Evolutionary conservation across 352 stramenopile genomes (phyloP).

Genomic region (Phytophthora europaea): DNA sequence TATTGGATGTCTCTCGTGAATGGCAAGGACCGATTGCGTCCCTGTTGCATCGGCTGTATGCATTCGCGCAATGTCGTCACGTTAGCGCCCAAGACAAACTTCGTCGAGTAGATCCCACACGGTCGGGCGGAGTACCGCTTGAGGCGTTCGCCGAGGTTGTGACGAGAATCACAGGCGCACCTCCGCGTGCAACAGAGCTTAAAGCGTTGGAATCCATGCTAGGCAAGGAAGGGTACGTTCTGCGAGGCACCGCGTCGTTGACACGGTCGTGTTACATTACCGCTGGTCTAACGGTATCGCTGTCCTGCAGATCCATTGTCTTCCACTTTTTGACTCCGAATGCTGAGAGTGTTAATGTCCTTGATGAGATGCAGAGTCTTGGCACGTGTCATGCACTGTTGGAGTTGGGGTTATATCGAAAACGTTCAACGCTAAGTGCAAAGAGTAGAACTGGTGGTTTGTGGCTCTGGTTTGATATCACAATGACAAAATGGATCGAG

Average conservation of each 20-base stretch:
- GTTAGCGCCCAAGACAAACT: slow-evolving; percentile 43
- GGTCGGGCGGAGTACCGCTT: slow-evolving; percentile 26
- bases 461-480: slow-evolving; percentile 52
- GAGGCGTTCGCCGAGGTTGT: slow-evolving; percentile 29
- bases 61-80: slow-evolving; percentile 22
- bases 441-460: slow-evolving; percentile 36
- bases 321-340: slow-evolving; percentile 46
- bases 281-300: background rate
- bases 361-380: slow-evolving; percentile 37
- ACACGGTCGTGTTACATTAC: background rate
- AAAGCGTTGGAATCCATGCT: slow-evolving; percentile 36
- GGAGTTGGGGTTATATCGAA: slow-evolving; percentile 35
- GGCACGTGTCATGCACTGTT: slow-evolving; percentile 42
- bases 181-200: slow-evolving; percentile 25
- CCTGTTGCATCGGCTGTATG: slow-evolving; percentile 54
- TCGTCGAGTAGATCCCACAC: slow-evolving; percentile 22
- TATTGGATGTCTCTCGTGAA: slow-evolving; percentile 44
- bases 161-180: slow-evolving; percentile 26
- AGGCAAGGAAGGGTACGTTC: slow-evolving; percentile 36
- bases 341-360: slow-evolving; percentile 27
- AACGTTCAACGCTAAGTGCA: slow-evolving; percentile 32
- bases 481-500: slow-evolving; percentile 48
- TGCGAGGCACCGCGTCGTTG: background rate
- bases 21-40: slow-evolving; percentile 56
- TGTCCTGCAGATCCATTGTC: slow-evolving; percentile 28